Base-by-base conservation (phyloP, 768 basidiomycete species). In the Boletus pseudo-olivaceus region DNA sequence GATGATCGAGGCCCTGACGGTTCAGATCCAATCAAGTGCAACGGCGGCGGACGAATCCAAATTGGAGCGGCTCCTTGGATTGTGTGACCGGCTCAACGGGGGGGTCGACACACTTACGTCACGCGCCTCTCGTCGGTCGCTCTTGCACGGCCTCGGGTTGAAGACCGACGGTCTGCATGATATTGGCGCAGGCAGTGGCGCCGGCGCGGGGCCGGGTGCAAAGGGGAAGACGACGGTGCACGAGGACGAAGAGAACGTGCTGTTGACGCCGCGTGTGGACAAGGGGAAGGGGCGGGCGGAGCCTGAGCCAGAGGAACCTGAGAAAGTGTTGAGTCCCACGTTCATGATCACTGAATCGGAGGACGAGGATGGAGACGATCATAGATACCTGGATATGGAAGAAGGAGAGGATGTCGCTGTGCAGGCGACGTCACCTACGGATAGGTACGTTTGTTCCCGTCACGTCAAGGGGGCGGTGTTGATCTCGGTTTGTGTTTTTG, bases 251-350 rank as follows among this genome's bases (percentile, higher is more conserved):
- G 57, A 57, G 5, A 72, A 71, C 2, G 55, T 58, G 20, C 80
- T 76, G 14, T 73, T 78, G 39, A 88, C 86, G 19, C 87, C 88
- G 0, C 78, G 78, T 45, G 65, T 86, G 15, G 88, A 92, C 68
- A 93, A 92, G 67, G 90, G 90, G 51, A 92, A 92, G 70, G 83
- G 78, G 20, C 80, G 80, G 47, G 88, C 88, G 27, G 77, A 83
- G 62, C 82, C 86, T 1, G 81, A 85, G 63, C 81, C 87, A 1
- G 81, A 86, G 70, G 77, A 82, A 44, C 81, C 73, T 2, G 87
- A 89, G 72, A 84, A 82, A 68, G 82, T 90, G 61, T 72, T 90
- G 68, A 82, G 84, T 66, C 89, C 90, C 19, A 79, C 83, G 74
- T 72, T 84, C 63, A 72, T 66, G 54, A 75, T 80, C 51, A 67